A percentile compares a stretch with the other conserved stretches of the same genome.
phyloP scores from a whole-genome alignment of 1,284 basidiomycete species.

The Lentinula novae-zelandiae region DNA sequence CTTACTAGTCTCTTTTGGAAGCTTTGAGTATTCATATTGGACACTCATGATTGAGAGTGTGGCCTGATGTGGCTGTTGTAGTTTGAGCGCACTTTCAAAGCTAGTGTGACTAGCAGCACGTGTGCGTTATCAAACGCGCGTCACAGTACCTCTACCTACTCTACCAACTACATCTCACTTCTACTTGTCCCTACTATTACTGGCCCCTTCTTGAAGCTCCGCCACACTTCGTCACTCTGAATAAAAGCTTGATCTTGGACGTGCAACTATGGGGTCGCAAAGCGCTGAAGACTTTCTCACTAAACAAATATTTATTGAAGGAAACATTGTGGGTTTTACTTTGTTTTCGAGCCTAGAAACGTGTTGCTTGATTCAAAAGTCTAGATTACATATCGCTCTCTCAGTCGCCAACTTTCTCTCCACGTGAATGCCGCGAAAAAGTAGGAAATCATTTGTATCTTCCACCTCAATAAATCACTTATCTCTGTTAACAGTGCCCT shows the following conservation, averaged over 20 bases:
- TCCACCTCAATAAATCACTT: neutral
- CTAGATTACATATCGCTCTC: conserved; percentile 71
- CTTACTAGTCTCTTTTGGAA: neutral
- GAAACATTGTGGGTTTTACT: conserved; percentile 49
- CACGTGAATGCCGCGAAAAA: conserved; percentile 74
- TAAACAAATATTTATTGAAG: conserved; percentile 60
- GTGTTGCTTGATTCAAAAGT: neutral
- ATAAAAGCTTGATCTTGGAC: neutral
- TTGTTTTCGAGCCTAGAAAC: neutral
- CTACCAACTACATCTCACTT: neutral
- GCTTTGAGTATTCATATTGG: neutral
- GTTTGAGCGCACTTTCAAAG: too few relatives aligned
- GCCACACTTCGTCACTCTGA: neutral
- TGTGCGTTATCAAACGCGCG: neutral
- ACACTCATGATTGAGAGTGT: neutral
- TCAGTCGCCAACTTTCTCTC: conserved; percentile 63
- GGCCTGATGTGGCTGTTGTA: neutral
- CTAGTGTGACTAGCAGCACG: neutral
- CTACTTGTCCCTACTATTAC: neutral
- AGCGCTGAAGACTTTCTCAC: conserved; percentile 52
- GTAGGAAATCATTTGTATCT: conserved; percentile 32
- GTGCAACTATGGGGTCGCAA: conserved; percentile 39
- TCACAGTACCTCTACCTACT: neutral
- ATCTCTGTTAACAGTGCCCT: conserved; percentile 47
- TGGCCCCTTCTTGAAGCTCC: too few relatives aligned